Evolutionary conservation across 352 stramenopile genomes (phyloP).

Genomic region (Phytophthora idaei): DNA sequence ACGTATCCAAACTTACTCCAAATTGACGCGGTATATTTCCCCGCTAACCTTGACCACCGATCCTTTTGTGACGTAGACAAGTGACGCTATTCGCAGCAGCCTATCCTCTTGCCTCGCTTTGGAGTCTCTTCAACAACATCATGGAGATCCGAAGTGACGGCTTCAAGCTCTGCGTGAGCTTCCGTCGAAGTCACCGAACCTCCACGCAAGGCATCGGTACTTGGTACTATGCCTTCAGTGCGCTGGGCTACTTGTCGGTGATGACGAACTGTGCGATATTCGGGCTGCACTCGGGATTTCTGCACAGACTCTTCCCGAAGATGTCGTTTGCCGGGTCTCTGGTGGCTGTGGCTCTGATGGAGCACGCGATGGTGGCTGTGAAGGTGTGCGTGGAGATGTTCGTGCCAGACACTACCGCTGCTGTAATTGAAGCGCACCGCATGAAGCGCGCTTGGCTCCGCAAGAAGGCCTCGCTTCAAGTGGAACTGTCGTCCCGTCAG

Average conservation of each 20-base stretch:
- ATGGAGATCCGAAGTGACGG: slow-evolving; percentile 95
- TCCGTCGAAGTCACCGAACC: slow-evolving; percentile 71
- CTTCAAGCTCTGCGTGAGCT: slow-evolving; percentile 93
- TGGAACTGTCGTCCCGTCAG: slow-evolving; percentile 68
- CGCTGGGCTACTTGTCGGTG: slow-evolving; percentile 91
- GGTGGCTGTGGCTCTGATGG: slow-evolving; percentile 62
- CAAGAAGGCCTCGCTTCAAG: slow-evolving; percentile 78
- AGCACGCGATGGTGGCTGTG: slow-evolving; percentile 79
- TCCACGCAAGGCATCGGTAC: slow-evolving; percentile 89
- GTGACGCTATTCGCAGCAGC: slow-evolving; percentile 94
- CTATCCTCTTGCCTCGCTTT: slow-evolving; percentile 92
- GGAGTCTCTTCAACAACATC: slow-evolving; percentile 94
- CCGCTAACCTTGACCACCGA: slow-evolving; percentile 1
- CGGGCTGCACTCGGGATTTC: slow-evolving; percentile 88
- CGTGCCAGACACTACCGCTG: slow-evolving; percentile 68
- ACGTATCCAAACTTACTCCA: slow-evolving; percentile 26
- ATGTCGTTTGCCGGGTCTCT: slow-evolving; percentile 68
- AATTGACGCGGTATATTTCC: neutral
- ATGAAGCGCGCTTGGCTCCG: slow-evolving; percentile 66
- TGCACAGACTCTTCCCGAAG: slow-evolving; percentile 70
- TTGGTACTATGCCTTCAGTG: slow-evolving; percentile 92
- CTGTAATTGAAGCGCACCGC: slow-evolving; percentile 67
- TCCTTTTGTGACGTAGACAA: slow-evolving; percentile 64
- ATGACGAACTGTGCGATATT: slow-evolving; percentile 96
- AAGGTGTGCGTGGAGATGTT: slow-evolving; percentile 86